Evolutionary conservation across 2,329 filamentous ascomycete genomes (phyloP).

Genomic region (Aspergillus piperis): DNA sequence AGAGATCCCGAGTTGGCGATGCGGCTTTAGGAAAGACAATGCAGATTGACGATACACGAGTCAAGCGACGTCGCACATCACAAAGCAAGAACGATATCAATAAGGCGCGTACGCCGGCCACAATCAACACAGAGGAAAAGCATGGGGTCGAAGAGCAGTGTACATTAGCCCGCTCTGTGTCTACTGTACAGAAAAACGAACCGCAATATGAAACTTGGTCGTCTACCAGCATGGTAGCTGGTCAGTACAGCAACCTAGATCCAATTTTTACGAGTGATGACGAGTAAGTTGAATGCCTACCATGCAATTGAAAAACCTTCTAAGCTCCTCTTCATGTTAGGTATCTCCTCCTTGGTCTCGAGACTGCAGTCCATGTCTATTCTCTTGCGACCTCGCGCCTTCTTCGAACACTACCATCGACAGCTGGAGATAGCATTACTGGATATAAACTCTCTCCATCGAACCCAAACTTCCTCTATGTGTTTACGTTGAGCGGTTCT

Average conservation of each 20-base stretch:
- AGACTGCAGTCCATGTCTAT: conserved; percentile 76
- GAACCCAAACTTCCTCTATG: conserved; percentile 55
- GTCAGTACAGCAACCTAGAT: conserved; percentile 58
- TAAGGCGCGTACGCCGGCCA: conserved; percentile 20
- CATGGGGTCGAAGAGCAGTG: not conserved
- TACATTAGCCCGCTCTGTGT: not conserved
- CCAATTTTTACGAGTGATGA: conserved; percentile 61
- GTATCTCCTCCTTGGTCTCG: conserved; percentile 73
- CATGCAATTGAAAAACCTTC: not conserved
- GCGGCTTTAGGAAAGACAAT: conserved; percentile 26
- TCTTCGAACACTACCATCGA: conserved; percentile 66
- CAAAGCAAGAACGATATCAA: conserved; percentile 17
- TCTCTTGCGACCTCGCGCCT: conserved; percentile 79
- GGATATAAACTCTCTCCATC: conserved; percentile 55
- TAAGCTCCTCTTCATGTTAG: conserved; percentile 44
- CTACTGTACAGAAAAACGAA: conserved; percentile 16
- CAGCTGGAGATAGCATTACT: conserved; percentile 50
- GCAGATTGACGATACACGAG: conserved; percentile 26
- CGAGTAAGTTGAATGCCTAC: conserved; percentile 42
- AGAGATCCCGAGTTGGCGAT: conserved; percentile 35
- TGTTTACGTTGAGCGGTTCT: conserved; percentile 53
- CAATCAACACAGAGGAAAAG: not conserved
- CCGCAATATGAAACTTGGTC: conserved; percentile 40
- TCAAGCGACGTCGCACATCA: conserved; percentile 37
- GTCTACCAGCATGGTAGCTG: conserved; percentile 54